Evolutionary conservation across 2,329 filamentous ascomycete species (phyloP), one percentile per base, ranked within the genome.

Genomic region (Venturia pyrina): DNA sequence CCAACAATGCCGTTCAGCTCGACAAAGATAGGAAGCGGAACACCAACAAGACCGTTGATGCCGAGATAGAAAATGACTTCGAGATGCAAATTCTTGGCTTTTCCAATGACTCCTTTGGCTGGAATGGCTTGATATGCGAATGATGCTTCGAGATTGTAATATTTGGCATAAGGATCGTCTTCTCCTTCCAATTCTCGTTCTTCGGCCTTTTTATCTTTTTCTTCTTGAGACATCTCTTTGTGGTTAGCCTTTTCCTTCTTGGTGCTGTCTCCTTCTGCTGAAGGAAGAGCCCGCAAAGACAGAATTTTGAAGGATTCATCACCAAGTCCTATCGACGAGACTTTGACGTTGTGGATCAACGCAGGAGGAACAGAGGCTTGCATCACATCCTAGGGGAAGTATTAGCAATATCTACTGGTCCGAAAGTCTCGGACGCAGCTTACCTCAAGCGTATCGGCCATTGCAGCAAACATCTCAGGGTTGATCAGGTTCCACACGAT

Each of bases 401-500:
- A 24, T 44, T 28, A 63, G 62, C 37, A 50, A 50, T 17, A 4
- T 28, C 10, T 53, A 11, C n/a, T 11, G 8, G 46, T 24, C 4
- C 3, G 17, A 24, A 11, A 44, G n/a, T 15, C 7, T 50, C 1
- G 34, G n/a, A 50, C 10, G n/a, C 21, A 63, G 57, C 57, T 11
- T 61, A 61, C 57, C 15, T 91, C 89, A 5, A 92, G 81, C 40
- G 85, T 89, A 70, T 91, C 89, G 0, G 85, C 83, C 1, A 91
- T 74, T 37, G 84, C 85, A 1, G 84, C 81, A 70, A 91, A 91
- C 1, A 92, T 79, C 69, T 91, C 89, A 0, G 89, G 89, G 71
- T 91, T 91, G 71, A 91, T 82, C 43, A 92, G 79, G 0, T 88
- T 87, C 89, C 89, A 91, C 6, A 91, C 81, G 1, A 87, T 84